phyloP scores from a whole-genome alignment of 2,329 filamentous ascomycete species.

The Daldinia eschscholtzii region DNA sequence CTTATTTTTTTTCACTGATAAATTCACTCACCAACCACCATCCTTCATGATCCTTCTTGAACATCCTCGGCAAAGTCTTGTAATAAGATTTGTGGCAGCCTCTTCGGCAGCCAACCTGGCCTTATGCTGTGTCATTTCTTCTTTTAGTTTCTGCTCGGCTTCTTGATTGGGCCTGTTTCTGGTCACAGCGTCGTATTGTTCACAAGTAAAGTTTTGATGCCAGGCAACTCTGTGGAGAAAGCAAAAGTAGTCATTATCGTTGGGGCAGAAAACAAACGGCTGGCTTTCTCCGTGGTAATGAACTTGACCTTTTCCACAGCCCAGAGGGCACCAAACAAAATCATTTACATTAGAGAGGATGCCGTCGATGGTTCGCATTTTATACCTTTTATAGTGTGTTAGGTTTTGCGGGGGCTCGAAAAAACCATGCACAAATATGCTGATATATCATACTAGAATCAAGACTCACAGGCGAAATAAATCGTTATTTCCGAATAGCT shows the following conservation, averaged over 20 bases:
- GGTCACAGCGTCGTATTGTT: constrained; percentile 57
- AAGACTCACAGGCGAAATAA: constrained; percentile 58
- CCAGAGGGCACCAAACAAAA: constrained; percentile 67
- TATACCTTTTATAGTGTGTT: constrained; percentile 25
- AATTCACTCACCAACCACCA: constrained; percentile 56
- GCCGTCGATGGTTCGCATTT: constrained; percentile 22
- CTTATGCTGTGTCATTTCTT: constrained; percentile 8
- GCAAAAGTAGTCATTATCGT: constrained; percentile 58
- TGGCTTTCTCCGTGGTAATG: constrained; percentile 58
- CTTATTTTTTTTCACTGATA: neutral
- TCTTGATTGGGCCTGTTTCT: constrained; percentile 55
- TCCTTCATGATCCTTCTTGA: constrained; percentile 57
- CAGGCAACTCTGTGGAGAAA: constrained; percentile 58
- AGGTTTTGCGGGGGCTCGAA: neutral
- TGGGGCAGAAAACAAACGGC: constrained; percentile 58
- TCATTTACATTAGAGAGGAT: constrained; percentile 57
- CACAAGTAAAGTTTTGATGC: constrained; percentile 59
- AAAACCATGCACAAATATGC: neutral
- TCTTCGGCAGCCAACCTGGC: constrained; percentile 54
- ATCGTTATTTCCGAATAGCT: constrained; percentile 58
- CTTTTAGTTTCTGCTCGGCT: constrained; percentile 46
- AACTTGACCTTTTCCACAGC: constrained; percentile 66
- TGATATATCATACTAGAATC: neutral
- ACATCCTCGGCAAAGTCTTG: constrained; percentile 58
- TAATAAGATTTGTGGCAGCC: constrained; percentile 50